Evolutionary conservation across 176 grass and related monocot genomes (phyloP), one percentile per base, ranked within the genome.

Genomic region (Aegilops tauschii): DNA sequence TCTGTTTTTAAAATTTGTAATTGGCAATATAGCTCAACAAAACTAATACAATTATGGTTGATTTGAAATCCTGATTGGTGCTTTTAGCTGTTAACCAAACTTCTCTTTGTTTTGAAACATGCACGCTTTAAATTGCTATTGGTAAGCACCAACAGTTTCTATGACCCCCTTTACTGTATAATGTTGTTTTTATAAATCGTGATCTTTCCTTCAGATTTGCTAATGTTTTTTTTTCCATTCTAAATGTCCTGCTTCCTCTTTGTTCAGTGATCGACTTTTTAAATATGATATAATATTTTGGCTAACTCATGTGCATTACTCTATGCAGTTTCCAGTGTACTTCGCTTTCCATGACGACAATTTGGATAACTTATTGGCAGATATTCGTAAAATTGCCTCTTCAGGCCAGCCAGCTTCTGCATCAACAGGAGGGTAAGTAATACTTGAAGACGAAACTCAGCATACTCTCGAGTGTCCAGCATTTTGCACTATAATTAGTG

Each of bases 371-470:
- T 45, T 99, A 79, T 70, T 99, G 84, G 82, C 61, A 83, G 94
- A 99, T 86, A 91, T 99, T 72, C 92, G 73, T 73, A 92, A 88
- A 90, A 91, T 92, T 77, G 84, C 93, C 81, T 84, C 86, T 75
- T 92, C 89, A 78, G 89, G 83, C 39, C 97, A 96, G 83, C 89
- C 94, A 69, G 87, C 97, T 0, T 88, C 94, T 64, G 90, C 94
- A 76, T 87, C 97, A 31, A 99, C 91, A 76, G 97, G 97, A 82
- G 97, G 97, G 97, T 99, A 89, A 95, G 97, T 99, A 89, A 95
- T 90, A 67, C 88, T 80, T 34, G 21, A 61, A 63, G 37, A 8
- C 61, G 42, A 76, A 79, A 85, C 58, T 78, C 25, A 79, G 27
- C 58, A 78, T 78, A 59, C 5, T 77, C 69, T 65, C 75, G 36